These are phyloP conservation scores for Theobroma grandiflorum DNA, from an alignment of 441 rosid genomes.

Conservation along the genomic window DNA sequence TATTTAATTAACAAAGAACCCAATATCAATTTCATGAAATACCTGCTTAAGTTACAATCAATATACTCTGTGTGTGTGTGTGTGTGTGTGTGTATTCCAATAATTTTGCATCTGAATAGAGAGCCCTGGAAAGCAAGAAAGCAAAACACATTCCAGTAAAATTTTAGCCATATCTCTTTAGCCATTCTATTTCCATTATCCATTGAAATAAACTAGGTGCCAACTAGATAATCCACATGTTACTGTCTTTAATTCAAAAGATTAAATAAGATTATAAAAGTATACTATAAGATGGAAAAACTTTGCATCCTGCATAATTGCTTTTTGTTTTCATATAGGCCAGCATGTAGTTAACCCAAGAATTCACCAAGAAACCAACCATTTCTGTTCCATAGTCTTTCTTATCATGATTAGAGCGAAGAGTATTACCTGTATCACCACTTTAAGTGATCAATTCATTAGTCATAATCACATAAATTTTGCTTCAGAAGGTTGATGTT, in stretches of 20 bases:
- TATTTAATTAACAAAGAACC: neutral
- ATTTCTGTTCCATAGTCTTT: constrained; percentile 54
- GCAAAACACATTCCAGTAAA: neutral
- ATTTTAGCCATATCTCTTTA: neutral
- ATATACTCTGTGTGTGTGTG: neutral
- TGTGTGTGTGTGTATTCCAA: no score
- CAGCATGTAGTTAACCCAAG: constrained; percentile 50
- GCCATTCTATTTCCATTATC: neutral
- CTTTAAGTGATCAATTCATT: constrained; percentile 60
- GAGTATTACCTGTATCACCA: constrained; percentile 65
- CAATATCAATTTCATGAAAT: neutral
- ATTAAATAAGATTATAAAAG: constrained; percentile 29
- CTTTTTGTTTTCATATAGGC: constrained; percentile 53
- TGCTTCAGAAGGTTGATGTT: constrained; percentile 32
- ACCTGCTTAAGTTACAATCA: neutral
- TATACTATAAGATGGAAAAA: constrained; percentile 34
- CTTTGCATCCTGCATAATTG: constrained; percentile 43
- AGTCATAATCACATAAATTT: constrained; percentile 57
- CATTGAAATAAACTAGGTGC: constrained; percentile 3
- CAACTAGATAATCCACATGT: constrained; percentile 27
- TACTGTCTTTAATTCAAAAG: constrained; percentile 30
- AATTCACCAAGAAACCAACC: constrained; percentile 48
- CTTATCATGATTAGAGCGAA: constrained; percentile 51
- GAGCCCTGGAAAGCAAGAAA: neutral
- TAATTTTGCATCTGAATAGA: neutral